Evolutionary conservation across 768 basidiomycete genomes (phyloP).

Genomic region (Naganishia vishniacii): DNA sequence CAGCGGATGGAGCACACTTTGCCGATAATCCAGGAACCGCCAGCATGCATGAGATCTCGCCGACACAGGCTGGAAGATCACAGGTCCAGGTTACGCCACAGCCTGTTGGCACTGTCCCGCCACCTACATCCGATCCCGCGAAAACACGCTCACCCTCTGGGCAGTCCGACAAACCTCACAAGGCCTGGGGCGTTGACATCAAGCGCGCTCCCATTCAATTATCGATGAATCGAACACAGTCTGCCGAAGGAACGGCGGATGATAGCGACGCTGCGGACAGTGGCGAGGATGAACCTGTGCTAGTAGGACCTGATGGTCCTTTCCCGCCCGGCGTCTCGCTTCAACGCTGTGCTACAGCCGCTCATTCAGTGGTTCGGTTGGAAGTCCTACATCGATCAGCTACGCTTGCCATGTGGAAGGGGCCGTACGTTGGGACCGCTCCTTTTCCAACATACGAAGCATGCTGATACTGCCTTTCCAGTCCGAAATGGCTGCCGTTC

Average conservation of each 20-base stretch:
- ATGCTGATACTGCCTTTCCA: not conserved
- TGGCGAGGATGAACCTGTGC: slow-evolving; percentile 24
- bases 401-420: slow-evolving; percentile 42
- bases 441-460: not conserved
- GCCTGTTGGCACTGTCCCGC: too few species aligned
- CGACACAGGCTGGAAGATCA: not conserved
- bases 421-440: not conserved
- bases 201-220: slow-evolving; percentile 25
- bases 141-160: not conserved
- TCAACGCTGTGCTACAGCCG: slow-evolving; percentile 44
- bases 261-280: slow-evolving; percentile 9
- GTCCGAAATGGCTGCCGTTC: slow-evolving; percentile 47
- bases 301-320: slow-evolving; percentile 23
- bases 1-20: not conserved
- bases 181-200: slow-evolving; percentile 48
- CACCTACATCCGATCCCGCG: not conserved
- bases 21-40: not conserved
- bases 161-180: slow-evolving; percentile 34
- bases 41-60: slow-evolving; percentile 19
- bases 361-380: slow-evolving; percentile 45
- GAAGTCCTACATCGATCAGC: slow-evolving; percentile 47
- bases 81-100: not conserved
- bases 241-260: not conserved
- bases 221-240: not conserved
- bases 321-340: slow-evolving; percentile 47